A percentile compares a stretch with the other conserved stretches of the same genome.
Evolutionary conservation across 1,284 basidiomycete genomes (phyloP).

Genomic region (Cryptococcus jaspeensis): DNA sequence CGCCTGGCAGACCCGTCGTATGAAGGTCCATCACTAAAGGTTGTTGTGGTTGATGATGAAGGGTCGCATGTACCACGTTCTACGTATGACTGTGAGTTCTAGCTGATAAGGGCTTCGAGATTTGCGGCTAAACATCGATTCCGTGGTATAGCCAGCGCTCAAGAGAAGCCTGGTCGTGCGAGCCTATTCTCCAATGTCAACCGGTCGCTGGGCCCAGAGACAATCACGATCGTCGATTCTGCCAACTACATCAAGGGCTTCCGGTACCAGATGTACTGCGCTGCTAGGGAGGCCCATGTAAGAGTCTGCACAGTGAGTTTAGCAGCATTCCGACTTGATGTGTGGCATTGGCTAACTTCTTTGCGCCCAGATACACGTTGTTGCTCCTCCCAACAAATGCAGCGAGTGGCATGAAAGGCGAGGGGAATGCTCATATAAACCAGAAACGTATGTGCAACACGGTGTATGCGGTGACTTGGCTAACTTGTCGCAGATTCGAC

Average conservation of each 20-base stretch:
- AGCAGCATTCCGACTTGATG: neutral
- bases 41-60: conserved; percentile 77
- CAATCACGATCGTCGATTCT: conserved; percentile 83
- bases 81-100: conserved; percentile 71
- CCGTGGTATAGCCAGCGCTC: conserved; percentile 62
- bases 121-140: neutral
- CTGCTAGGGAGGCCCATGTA: conserved; percentile 81
- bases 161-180: conserved; percentile 86
- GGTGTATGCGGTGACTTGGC: neutral
- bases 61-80: conserved; percentile 63
- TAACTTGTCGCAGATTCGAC: conserved; percentile 64
- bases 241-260: conserved; percentile 97
- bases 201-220: conserved; percentile 68
- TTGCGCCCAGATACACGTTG: conserved; percentile 58
- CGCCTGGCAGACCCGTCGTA: conserved; percentile 59
- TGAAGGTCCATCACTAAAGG: conserved; percentile 58
- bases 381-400: conserved; percentile 75
- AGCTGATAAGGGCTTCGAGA: neutral
- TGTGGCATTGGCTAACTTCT: neutral
- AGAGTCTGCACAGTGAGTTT: conserved; percentile 79
- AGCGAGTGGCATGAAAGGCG: conserved; percentile 67
- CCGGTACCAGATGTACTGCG: conserved; percentile 96
- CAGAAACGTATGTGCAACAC: conserved; percentile 66
- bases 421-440: conserved; percentile 57
- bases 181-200: conserved; percentile 83